Conservation (phyloP, 208 protist species). For the Trypanosoma cruzi region DNA sequence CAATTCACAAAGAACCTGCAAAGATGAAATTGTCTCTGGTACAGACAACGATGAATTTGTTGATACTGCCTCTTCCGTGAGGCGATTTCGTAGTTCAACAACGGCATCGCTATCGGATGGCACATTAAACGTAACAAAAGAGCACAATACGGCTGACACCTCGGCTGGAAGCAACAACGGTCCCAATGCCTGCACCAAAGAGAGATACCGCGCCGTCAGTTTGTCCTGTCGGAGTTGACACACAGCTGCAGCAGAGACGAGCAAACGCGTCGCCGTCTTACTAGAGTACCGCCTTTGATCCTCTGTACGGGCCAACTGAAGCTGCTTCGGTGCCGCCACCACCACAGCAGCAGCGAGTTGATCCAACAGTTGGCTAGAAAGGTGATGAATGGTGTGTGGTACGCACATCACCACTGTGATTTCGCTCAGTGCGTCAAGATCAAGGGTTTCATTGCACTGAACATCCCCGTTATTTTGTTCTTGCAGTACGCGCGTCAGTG, state of each 20-base stretch:
- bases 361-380: slow-evolving; percentile 45
- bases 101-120: slow-evolving; percentile 17
- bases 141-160: slow-evolving; percentile 24
- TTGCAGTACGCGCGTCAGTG: slow-evolving; percentile 50
- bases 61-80: slow-evolving; percentile 16
- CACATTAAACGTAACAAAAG: slow-evolving; percentile 23
- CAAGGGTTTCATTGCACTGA: slow-evolving; percentile 23
- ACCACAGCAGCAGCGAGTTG: slow-evolving; percentile 35
- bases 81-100: slow-evolving; percentile 10
- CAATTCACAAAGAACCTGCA: slow-evolving; percentile 27
- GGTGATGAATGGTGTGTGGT: slow-evolving; percentile 61
- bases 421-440: slow-evolving; percentile 61
- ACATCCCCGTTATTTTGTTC: slow-evolving; percentile 3
- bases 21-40: slow-evolving; percentile 18
- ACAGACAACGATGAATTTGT: slow-evolving; percentile 22
- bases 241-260: slow-evolving; percentile 46
- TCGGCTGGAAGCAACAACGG: slow-evolving; percentile 34
- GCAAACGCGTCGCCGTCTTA: slow-evolving; percentile 39
- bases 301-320: slow-evolving; percentile 17
- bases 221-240: slow-evolving; percentile 46
- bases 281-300: slow-evolving; percentile 9
- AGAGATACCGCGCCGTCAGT: slow-evolving; percentile 44
- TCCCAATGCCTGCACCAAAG: slow-evolving; percentile 36
- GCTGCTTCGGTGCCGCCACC: slow-evolving; percentile 11
- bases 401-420: slow-evolving; percentile 76